phyloP scores from a whole-genome alignment of 441 rosid species.

The Erodium moschatum region DNA sequence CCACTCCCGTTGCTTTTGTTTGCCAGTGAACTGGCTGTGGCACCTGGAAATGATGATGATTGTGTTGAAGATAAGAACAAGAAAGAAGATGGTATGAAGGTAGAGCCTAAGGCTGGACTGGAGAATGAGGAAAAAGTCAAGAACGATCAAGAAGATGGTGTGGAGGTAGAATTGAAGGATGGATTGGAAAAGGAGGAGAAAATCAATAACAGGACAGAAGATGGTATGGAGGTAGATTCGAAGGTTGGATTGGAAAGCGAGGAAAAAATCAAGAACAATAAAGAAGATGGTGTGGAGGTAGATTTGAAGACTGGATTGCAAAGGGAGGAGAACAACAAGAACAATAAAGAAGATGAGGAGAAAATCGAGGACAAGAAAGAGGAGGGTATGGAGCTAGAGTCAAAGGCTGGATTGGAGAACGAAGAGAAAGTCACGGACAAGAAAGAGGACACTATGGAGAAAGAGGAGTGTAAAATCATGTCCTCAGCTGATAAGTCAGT shows the following conservation, averaged over 20 bases:
- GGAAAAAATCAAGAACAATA: no score
- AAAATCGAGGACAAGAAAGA: no score
- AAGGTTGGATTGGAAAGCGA: no score
- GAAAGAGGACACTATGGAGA: no score
- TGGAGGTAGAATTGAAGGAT: slow-evolving; percentile 34
- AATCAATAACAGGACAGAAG: slow-evolving; percentile 11
- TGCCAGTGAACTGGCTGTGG: slow-evolving; percentile 72
- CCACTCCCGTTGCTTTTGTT: slow-evolving; percentile 64
- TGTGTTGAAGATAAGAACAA: slow-evolving; percentile 30
- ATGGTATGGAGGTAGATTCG: no score
- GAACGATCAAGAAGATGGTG: slow-evolving; percentile 33
- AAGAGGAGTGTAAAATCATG: slow-evolving; percentile 24
- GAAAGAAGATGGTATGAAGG: slow-evolving; percentile 36
- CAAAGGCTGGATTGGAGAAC: no score
- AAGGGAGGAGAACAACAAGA: no score
- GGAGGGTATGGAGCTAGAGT: no score
- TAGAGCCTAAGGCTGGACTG: slow-evolving; percentile 24
- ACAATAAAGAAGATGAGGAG: no score
- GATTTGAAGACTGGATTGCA: no score
- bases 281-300: no score
- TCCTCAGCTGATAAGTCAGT: slow-evolving; percentile 70
- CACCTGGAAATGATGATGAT: slow-evolving; percentile 37
- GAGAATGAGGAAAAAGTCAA: neutral
- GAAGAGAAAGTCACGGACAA: no score
- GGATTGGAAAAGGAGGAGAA: slow-evolving; percentile 23